These are phyloP conservation scores for Taphrina wiesneri DNA, from an alignment of 1,139 yeast genomes.

Conservation along the genomic window DNA sequence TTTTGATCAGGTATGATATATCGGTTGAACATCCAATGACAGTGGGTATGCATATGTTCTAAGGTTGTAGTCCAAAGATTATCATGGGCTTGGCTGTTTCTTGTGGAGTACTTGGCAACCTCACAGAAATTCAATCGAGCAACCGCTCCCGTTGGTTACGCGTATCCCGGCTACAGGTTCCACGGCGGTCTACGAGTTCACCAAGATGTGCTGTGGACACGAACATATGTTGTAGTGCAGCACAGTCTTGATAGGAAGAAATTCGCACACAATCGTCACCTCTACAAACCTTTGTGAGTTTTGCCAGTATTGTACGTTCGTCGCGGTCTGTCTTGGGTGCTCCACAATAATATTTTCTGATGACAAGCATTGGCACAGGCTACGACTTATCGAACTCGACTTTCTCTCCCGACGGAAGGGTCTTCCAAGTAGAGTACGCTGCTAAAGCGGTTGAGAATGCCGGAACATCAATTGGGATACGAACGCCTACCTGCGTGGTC, in stretches of 20 bases:
- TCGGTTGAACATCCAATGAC: too few species aligned
- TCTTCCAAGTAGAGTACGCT: constrained; percentile 98
- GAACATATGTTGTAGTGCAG: too few species aligned
- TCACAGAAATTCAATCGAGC: neutral
- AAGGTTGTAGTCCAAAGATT: too few species aligned
- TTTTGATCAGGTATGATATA: too few species aligned
- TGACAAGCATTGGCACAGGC: constrained; percentile 95
- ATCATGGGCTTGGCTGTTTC: too few species aligned
- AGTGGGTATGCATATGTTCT: too few species aligned
- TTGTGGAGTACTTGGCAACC: neutral
- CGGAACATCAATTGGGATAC: constrained; percentile 86
- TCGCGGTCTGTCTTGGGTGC: neutral
- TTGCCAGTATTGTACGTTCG: neutral
- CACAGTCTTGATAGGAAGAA: too few species aligned
- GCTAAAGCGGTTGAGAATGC: constrained; percentile 94
- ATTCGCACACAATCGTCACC: too few species aligned
- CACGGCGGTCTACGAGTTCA: too few species aligned
- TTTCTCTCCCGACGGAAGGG: constrained; percentile 85
- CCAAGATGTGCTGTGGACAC: too few species aligned
- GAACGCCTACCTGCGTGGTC: constrained; percentile 88
- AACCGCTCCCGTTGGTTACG: neutral
- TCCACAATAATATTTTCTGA: neutral
- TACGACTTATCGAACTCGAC: constrained; percentile 95
- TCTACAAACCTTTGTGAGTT: neutral
- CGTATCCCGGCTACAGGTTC: too few species aligned